Evolutionary conservation across 1,139 yeast species (phyloP), one percentile per base, ranked within the genome.

Genomic region (Scheffersomyces stambukii): DNA sequence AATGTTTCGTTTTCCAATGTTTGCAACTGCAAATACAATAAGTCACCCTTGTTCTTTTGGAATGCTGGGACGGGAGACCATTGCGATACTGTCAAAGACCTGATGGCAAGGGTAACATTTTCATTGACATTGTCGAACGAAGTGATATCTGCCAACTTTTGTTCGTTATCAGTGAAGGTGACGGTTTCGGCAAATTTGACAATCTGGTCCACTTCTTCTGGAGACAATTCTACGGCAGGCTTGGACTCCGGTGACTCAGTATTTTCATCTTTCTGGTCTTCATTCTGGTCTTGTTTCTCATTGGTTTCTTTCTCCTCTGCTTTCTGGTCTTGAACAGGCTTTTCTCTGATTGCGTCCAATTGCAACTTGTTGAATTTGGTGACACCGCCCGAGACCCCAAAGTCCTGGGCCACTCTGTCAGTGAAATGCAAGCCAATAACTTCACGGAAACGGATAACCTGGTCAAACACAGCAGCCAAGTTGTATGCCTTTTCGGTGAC

Each of bases 21-120:
- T 46, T 75, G 81, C 27, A 77, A 67, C 31, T 75, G 75, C 45
- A 91, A 64, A 54, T 91, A 91, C 36, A 82, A 64, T 47, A 89
- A 65, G 50, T 89, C 95, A 16, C 97, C 98, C 49, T 70, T 74
- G 17, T 70, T 40, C 34, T 63, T 61, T 49, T 72, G 79, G 26
- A 70, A 63, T 5, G 77, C 64, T n/a, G 95, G 88, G 12, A 81
- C 86, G 8, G 95, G 93, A 40, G 85, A 80, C 93, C 96, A 89
- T 34, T 77, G 76, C n/a, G 96, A 83, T 28, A 86, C 52, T 31
- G 69, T 61, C 30, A 82, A 60, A 0, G 80, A 67, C 40, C 67
- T 71, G 37, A 88, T 64, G 16, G 74, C 73, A 14, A 53, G 42
- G 33, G 48, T 56, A 34, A 61, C 45, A 20, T 45, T 41, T 21